A percentile compares a stretch with the other conserved stretches of the same genome.
Evolutionary conservation across 345 rosid genomes (phyloP).

Genomic region (Euphorbia lathyris): DNA sequence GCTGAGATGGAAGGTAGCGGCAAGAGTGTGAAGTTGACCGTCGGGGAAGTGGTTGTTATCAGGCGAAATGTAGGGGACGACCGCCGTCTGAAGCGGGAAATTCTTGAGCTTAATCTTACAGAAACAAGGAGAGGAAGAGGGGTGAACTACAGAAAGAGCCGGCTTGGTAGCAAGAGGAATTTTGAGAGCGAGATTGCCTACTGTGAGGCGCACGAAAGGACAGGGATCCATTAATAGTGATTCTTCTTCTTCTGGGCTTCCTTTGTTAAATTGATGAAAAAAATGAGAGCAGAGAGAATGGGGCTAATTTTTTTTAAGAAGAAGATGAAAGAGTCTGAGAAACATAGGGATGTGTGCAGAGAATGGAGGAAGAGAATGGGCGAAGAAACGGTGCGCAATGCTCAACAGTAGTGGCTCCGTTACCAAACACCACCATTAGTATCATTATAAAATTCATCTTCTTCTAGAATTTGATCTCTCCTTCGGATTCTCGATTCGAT

Average conservation of each 20-base stretch:
- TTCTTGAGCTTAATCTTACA: constrained; percentile 71
- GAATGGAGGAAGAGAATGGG: neutral
- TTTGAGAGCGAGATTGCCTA: constrained; percentile 65
- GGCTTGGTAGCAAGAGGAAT: constrained; percentile 67
- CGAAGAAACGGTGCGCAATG: constrained; percentile 11
- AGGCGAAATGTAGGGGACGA: constrained; percentile 57
- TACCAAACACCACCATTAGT: neutral
- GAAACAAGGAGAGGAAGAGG: constrained; percentile 75
- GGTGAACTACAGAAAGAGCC: constrained; percentile 71
- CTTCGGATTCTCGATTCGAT: neutral
- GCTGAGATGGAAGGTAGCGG: constrained; percentile 78
- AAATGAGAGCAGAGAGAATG: neutral
- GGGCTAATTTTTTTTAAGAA: neutral
- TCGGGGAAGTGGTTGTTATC: constrained; percentile 41
- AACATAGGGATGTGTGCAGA: neutral
- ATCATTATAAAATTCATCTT: neutral
- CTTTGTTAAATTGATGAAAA: no score
- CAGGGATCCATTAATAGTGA: constrained; percentile 73
- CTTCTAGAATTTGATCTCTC: neutral
- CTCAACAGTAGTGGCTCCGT: neutral
- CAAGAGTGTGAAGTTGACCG: constrained; percentile 30
- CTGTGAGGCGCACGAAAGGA: constrained; percentile 78
- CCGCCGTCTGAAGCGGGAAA: constrained; percentile 59
- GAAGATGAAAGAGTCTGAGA: neutral
- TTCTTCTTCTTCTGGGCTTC: neutral